These are phyloP conservation scores for Pichia occidentalis DNA, from an alignment of 805 yeast species.

Conservation along the genomic window DNA sequence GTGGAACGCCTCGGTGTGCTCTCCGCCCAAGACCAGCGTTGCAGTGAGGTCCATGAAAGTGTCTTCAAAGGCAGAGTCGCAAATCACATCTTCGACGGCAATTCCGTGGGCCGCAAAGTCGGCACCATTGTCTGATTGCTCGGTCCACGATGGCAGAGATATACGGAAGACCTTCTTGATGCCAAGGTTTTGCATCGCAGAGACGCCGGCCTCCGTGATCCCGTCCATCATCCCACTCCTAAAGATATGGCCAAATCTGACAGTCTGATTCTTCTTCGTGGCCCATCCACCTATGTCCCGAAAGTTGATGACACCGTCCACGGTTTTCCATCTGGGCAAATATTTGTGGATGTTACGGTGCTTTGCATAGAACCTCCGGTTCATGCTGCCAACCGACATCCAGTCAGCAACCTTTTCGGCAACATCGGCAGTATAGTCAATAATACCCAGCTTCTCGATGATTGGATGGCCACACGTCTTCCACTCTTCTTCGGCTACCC, in stretches of 20 bases:
- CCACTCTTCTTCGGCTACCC: conserved; percentile 30
- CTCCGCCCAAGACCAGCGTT: no score
- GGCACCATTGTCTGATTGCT: no score
- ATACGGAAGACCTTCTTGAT: conserved; percentile 50
- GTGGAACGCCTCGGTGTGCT: no score
- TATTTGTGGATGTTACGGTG: conserved; percentile 32
- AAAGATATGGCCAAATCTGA: conserved; percentile 47
- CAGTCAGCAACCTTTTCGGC: conserved; percentile 43
- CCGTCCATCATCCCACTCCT: conserved; percentile 57
- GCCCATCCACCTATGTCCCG: conserved; percentile 79
- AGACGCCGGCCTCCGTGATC: conserved; percentile 46
- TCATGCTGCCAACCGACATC: conserved; percentile 37
- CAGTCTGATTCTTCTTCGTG: conserved; percentile 34
- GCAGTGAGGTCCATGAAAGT: no score
- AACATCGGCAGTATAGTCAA: conserved; percentile 56
- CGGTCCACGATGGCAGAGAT: no score
- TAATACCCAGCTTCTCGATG: conserved; percentile 30
- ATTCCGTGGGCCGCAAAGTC: no score
- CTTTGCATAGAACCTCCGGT: conserved; percentile 42
- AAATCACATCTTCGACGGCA: no score
- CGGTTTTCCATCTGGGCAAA: conserved; percentile 48
- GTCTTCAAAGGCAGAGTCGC: no score
- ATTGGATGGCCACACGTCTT: conserved; percentile 20
- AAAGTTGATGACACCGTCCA: conserved; percentile 67
- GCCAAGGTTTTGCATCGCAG: conserved; percentile 35